phyloP scores from a whole-genome alignment of 78 protist genomes.

The Tieghemostelium lacteum region DNA sequence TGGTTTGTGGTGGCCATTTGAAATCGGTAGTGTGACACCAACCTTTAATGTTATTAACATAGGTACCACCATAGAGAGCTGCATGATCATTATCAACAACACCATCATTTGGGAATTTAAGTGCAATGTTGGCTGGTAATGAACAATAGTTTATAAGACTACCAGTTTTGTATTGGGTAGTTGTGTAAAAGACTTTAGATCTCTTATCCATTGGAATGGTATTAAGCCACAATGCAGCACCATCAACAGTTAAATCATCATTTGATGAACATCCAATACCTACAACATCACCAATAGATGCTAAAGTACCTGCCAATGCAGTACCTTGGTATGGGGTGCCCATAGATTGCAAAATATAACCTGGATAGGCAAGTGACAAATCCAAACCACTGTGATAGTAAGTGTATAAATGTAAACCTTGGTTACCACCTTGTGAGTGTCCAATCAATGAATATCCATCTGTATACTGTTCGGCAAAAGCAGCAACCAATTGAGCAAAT shows the following conservation, averaged over 20 bases:
- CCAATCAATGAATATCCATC: constrained; percentile 63
- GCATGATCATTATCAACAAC: constrained; percentile 58
- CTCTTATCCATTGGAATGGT: constrained; percentile 76
- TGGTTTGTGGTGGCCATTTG: constrained; percentile 64
- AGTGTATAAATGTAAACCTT: constrained; percentile 54
- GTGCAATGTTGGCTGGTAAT: constrained; percentile 66
- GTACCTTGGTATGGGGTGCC: constrained; percentile 85
- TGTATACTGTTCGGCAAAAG: constrained; percentile 19
- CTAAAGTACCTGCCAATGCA: constrained; percentile 77
- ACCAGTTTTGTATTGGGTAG: constrained; percentile 74
- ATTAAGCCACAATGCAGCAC: constrained; percentile 80
- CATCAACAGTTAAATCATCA: constrained; percentile 77
- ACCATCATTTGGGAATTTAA: constrained; percentile 84
- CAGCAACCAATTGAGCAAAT: constrained; percentile 64
- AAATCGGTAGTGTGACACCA: constrained; percentile 83
- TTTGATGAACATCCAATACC: constrained; percentile 83
- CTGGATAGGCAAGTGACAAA: constrained; percentile 25
- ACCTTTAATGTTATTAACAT: constrained; percentile 58
- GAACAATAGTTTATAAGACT: constrained; percentile 67
- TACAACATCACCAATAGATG: constrained; percentile 46
- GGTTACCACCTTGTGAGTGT: constrained; percentile 84
- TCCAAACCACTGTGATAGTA: constrained; percentile 52
- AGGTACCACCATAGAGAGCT: constrained; percentile 49
- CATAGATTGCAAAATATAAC: constrained; percentile 72
- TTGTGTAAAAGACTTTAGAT: constrained; percentile 44